A percentile compares a stretch with the other conserved stretches of the same genome.
Evolutionary conservation across 352 stramenopile species (phyloP).

Genomic region (Pythium apleroticum): DNA sequence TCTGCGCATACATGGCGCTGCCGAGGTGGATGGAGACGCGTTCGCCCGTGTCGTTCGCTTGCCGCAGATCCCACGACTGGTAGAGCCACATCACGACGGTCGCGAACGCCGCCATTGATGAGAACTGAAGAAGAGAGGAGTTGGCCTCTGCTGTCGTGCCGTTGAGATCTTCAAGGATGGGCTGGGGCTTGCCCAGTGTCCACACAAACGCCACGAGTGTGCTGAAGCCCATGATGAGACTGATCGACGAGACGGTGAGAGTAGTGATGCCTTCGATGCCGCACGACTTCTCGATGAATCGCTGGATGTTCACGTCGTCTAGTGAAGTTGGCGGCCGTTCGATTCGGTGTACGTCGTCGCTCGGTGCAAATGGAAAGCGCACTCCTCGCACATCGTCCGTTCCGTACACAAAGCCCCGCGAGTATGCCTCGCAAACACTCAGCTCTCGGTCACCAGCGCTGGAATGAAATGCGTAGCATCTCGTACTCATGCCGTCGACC

Average conservation of each 20-base stretch:
- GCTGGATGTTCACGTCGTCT: constrained; percentile 26
- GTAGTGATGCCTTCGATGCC: constrained; percentile 16
- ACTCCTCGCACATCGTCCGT: constrained; percentile 30
- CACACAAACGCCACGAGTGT: constrained; percentile 19
- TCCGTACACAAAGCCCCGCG: constrained; percentile 28
- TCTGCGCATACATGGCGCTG: constrained; percentile 21
- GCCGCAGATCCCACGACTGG: constrained; percentile 26
- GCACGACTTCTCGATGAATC: constrained; percentile 30
- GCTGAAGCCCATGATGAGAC: constrained; percentile 9
- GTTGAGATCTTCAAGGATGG: constrained; percentile 1
- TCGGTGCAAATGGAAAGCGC: constrained; percentile 9
- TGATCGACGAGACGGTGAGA: constrained; percentile 13
- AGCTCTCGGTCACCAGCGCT: constrained; percentile 15
- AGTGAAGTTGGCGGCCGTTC: constrained; percentile 24
- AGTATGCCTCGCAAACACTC: constrained; percentile 27
- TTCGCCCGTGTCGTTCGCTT: constrained; percentile 9
- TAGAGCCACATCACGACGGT: constrained; percentile 23
- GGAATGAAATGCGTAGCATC: constrained; percentile 25
- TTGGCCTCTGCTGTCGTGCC: constrained; percentile 12
- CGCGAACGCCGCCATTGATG: constrained; percentile 15
- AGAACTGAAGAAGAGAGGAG: constrained; percentile 10
- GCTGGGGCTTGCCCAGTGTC: constrained; percentile 13
- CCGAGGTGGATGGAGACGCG: constrained; percentile 25
- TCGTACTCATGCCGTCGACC: neutral
- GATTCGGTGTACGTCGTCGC: constrained; percentile 26